A percentile compares a stretch with the other conserved stretches of the same genome.
Conservation (phyloP, 352 stramenopile species). For the Phytopythium chamaehyphon region DNA sequence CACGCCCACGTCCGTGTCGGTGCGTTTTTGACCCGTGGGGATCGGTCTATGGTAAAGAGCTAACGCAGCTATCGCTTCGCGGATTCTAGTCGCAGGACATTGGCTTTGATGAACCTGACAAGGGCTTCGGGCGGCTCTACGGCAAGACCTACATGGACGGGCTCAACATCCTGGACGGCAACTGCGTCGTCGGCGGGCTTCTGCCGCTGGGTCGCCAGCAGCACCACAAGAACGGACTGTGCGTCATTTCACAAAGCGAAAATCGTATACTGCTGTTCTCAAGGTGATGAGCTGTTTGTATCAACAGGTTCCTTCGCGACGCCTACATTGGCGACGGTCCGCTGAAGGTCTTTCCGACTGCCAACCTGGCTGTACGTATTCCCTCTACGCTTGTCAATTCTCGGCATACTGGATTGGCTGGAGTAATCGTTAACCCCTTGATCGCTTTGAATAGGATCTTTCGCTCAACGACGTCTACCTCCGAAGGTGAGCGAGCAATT, state of each 20-base stretch:
- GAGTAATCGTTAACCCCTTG: not conserved
- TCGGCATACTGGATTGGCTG: too few species aligned
- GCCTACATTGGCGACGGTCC: constrained; percentile 68
- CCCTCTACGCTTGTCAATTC: not conserved
- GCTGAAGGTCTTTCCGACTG: constrained; percentile 64
- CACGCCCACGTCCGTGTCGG: constrained; percentile 64
- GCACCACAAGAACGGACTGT: constrained; percentile 73
- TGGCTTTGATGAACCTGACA: constrained; percentile 29
- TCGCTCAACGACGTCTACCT: constrained; percentile 59
- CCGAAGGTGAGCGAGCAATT: constrained; percentile 26
- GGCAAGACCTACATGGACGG: constrained; percentile 72
- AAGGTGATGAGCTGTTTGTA: too few species aligned
- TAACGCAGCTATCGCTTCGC: constrained; percentile 1
- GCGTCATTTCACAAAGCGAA: constrained; percentile 4
- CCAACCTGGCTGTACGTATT: constrained; percentile 54
- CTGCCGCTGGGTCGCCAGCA: constrained; percentile 74
- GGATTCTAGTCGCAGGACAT: constrained; percentile 66
- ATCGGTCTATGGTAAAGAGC: not conserved
- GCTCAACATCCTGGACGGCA: constrained; percentile 72
- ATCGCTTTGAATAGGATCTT: constrained; percentile 23
- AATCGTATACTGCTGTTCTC: too few species aligned
- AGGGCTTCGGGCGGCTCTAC: constrained; percentile 72
- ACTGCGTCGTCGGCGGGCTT: constrained; percentile 68
- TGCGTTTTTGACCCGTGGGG: constrained; percentile 20
- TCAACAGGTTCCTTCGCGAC: constrained; percentile 47